Evolutionary conservation across 2,329 filamentous ascomycete species (phyloP), one percentile per base, ranked within the genome.

Genomic region (Aspergillus unguis): DNA sequence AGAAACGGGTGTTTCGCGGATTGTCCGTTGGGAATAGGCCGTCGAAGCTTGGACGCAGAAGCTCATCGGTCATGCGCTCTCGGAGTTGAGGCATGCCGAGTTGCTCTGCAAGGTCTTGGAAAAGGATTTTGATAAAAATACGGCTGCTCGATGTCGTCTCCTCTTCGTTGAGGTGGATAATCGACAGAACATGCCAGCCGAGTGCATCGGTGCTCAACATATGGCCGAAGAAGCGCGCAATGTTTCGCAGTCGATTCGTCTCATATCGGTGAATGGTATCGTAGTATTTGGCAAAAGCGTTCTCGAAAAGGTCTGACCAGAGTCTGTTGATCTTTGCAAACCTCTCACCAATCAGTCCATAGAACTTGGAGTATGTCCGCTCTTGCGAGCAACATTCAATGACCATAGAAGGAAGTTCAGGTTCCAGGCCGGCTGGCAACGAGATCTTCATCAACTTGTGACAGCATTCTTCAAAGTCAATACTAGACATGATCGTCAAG

Each of bases 81-180:
- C 87, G 85, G 48, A 99, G 75, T 65, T 87, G 89, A 43, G 85
- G 79, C 79, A 96, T 85, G 53, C 94, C 92, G 54, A 96, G 81
- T 55, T 90, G 88, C 72, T 96, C 90, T 4, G 86, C 82, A 26
- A 97, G 82, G 65, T 96, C 91, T 70, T 97, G 91, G 68, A 99
- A 95, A 9, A 99, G 76, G 52, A 97, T 97, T 77, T 96, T 97
- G 79, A 99, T 88, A 68, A 97, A 99, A 71, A 99, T 97, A 77
- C 94, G 90, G 62, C 90, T 95, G 57, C 90, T 94, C 2, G 91
- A 92, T 0, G 92, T 99, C 0, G 94, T 99, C 65, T 99, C 94
- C 53, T 97, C 92, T 70, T 99, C 92, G 66, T 94, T 99, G 47
- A 99, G 77, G 68, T 92, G 92, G 56, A 99, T 85, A 50, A 86